Evolutionary conservation across 192 early-diverging fungal genomes (phyloP).

Genomic region (Rhizoclosmatium sp.): DNA sequence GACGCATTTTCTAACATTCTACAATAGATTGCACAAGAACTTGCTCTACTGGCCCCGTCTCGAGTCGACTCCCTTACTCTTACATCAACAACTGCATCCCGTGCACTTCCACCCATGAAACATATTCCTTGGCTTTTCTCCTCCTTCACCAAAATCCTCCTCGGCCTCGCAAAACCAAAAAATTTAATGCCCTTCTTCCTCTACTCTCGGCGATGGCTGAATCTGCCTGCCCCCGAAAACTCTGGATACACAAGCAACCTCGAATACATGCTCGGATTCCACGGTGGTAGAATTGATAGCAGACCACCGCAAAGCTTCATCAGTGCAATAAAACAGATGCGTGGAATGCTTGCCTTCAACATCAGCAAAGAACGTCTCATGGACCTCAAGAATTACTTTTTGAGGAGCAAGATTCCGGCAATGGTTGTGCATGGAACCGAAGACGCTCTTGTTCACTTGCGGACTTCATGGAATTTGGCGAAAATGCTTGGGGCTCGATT

Average conservation of each 20-base stretch:
- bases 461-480: slow-evolving; percentile 16
- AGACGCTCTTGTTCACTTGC: slow-evolving; percentile 37
- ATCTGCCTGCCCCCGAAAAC: slow-evolving; percentile 31
- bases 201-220: slow-evolving; percentile 52
- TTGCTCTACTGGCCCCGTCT: slow-evolving; percentile 62
- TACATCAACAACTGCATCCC: slow-evolving; percentile 63
- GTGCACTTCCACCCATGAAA: slow-evolving; percentile 34
- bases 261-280: slow-evolving; percentile 43
- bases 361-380: slow-evolving; percentile 17
- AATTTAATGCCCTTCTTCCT: slow-evolving; percentile 44
- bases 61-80: slow-evolving; percentile 62
- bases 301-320: slow-evolving; percentile 39
- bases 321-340: slow-evolving; percentile 27
- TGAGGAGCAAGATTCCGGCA: slow-evolving; percentile 27
- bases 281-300: slow-evolving; percentile 29
- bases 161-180: slow-evolving; percentile 42
- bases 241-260: slow-evolving; percentile 33
- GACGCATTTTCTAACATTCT: background rate
- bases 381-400: slow-evolving; percentile 11
- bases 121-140: slow-evolving; percentile 29
- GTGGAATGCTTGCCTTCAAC: slow-evolving; percentile 32
- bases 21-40: slow-evolving; percentile 69
- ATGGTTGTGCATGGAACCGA: slow-evolving; percentile 46
- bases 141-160: slow-evolving; percentile 34
- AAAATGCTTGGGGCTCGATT: slow-evolving; percentile 32